Conservation (phyloP, 148 eudicot species). For the Polygonum maritimum region DNA sequence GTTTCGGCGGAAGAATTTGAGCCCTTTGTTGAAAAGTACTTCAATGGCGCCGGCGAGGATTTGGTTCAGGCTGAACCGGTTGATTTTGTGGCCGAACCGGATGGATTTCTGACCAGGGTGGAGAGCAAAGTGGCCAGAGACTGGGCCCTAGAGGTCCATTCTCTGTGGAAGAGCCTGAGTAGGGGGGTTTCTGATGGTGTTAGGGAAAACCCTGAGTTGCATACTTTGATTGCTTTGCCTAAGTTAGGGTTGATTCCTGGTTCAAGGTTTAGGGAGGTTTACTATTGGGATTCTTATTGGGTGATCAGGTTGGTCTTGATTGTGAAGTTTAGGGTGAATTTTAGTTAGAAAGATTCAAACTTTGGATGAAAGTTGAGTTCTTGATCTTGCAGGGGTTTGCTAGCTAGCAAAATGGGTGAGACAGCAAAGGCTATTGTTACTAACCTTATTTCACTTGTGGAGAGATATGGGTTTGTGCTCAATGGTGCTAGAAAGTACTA, state of each 20-base stretch:
- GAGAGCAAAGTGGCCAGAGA: constrained; percentile 42
- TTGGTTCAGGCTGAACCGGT: constrained; percentile 42
- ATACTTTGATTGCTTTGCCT: constrained; percentile 57
- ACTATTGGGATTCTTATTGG: constrained; percentile 96
- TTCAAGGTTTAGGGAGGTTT: constrained; percentile 78
- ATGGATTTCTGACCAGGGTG: constrained; percentile 51
- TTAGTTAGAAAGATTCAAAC: not conserved
- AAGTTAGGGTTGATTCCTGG: constrained; percentile 71
- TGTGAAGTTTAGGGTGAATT: not conserved
- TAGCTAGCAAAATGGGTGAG: constrained; percentile 76
- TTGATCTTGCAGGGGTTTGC: constrained; percentile 62
- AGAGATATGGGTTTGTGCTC: constrained; percentile 66
- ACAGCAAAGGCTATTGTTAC: constrained; percentile 86
- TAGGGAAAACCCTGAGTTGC: constrained; percentile 36
- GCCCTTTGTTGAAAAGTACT: constrained; percentile 31
- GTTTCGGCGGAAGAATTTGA: constrained; percentile 27
- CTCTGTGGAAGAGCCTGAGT: constrained; percentile 78
- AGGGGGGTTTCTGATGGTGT: constrained; percentile 50
- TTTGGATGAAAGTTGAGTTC: not conserved
- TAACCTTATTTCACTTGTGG: constrained; percentile 70
- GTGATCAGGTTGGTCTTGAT: constrained; percentile 49
- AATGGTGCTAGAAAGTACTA: constrained; percentile 94
- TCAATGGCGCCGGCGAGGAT: constrained; percentile 54
- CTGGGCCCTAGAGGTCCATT: constrained; percentile 76
- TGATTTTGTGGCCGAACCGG: constrained; percentile 60